Conservation (phyloP, 345 rosid species). For the Brassica carinata region DNA sequence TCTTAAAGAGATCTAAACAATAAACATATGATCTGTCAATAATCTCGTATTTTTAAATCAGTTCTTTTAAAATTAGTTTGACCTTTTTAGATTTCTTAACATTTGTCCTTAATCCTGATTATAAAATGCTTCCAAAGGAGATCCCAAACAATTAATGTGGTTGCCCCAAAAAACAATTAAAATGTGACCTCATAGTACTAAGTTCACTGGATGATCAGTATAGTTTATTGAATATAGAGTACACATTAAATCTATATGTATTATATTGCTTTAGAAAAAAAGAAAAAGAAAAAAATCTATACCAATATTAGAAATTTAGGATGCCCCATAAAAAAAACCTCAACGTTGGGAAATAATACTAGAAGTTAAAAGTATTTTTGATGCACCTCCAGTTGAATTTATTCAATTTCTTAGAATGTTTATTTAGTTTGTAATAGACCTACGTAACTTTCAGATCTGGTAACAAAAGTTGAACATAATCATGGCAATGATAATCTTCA, state of each 20-base stretch:
- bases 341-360: background rate
- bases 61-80: background rate
- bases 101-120: background rate
- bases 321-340: background rate
- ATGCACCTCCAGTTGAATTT: background rate
- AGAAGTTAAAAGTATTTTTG: background rate
- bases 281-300: no score
- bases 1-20: background rate
- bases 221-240: background rate
- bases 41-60: background rate
- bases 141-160: constrained; percentile 5
- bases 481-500: background rate
- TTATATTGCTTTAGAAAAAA: no score
- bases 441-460: background rate
- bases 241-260: background rate
- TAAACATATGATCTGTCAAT: background rate
- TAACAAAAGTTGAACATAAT: background rate
- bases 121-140: background rate
- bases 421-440: background rate
- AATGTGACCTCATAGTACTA: background rate
- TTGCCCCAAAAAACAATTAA: background rate
- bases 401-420: background rate
- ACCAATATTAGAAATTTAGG: background rate
- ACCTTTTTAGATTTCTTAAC: background rate
- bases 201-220: background rate